Percentiles rank a stretch among this genome's conserved stretches.
Evolutionary conservation across 2,329 filamentous ascomycete species (phyloP).

Genomic region (Neofusicoccum kwambonambiense): DNA sequence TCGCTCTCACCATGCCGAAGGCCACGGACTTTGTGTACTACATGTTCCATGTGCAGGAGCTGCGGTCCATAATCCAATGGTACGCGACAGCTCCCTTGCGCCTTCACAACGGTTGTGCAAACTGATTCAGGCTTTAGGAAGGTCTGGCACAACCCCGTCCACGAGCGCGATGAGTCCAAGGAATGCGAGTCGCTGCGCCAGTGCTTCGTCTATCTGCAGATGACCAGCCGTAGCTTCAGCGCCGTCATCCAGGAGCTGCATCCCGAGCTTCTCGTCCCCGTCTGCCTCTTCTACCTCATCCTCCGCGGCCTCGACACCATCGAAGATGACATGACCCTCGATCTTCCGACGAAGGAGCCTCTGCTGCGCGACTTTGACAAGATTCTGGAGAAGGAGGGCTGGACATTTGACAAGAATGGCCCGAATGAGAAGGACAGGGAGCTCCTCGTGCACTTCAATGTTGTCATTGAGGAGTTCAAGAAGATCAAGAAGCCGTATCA

Average conservation of each 20-base stretch:
- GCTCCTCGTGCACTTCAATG: conserved; percentile 87
- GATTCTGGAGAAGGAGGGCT: conserved; percentile 77
- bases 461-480: conserved; percentile 81
- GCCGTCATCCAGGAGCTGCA: conserved; percentile 95
- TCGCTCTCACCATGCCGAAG: conserved; percentile 32
- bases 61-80: conserved; percentile 88
- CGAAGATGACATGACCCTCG: conserved; percentile 96
- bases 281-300: conserved; percentile 89
- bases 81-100: conserved; percentile 42
- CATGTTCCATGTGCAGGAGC: conserved; percentile 70
- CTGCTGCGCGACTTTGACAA: conserved; percentile 79
- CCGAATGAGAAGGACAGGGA: conserved; percentile 93
- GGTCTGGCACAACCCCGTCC: conserved; percentile 92
- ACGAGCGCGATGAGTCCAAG: conserved; percentile 73
- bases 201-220: conserved; percentile 83
- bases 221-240: conserved; percentile 90
- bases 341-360: conserved; percentile 78
- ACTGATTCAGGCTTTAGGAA: conserved; percentile 60
- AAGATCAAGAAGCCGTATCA: conserved; percentile 82
- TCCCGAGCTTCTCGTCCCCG: conserved; percentile 84
- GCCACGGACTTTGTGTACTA: conserved; percentile 64
- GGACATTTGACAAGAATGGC: conserved; percentile 84
- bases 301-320: conserved; percentile 95
- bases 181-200: conserved; percentile 71
- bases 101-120: conserved; percentile 5